Conservation (phyloP, 441 rosid genomes). For the Pelargonium citronellum region DNA sequence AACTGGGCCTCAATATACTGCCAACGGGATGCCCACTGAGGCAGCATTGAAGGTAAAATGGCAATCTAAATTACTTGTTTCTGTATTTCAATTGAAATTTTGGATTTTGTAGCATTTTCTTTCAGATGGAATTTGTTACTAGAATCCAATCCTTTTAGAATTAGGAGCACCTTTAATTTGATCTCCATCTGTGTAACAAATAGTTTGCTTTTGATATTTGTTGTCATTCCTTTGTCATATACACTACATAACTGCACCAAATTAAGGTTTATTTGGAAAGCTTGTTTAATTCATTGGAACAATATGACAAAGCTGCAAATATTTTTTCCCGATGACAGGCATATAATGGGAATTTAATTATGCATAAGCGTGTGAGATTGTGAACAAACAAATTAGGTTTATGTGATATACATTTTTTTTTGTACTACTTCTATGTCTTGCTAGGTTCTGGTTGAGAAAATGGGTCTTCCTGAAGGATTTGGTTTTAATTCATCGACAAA, state of each 20-base stretch:
- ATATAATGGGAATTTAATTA: background rate
- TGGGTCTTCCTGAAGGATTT: slow-evolving; percentile 63
- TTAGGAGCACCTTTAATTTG: background rate
- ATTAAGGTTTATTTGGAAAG: background rate
- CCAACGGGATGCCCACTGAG: slow-evolving; percentile 49
- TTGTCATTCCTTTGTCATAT: background rate
- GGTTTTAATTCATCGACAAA: slow-evolving; percentile 7
- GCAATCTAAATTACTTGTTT: background rate
- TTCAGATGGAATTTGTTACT: background rate
- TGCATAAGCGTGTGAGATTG: background rate
- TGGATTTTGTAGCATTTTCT: background rate
- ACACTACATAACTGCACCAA: background rate
- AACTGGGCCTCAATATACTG: slow-evolving; percentile 31
- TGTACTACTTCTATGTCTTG: background rate
- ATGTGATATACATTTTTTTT: background rate
- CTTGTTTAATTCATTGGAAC: background rate
- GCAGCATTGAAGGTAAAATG: slow-evolving; percentile 40
- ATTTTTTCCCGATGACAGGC: background rate
- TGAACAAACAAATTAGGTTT: background rate
- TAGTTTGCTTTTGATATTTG: background rate
- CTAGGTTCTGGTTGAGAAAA: slow-evolving; percentile 86
- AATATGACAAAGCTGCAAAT: background rate
- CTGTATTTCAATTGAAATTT: background rate
- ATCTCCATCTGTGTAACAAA: background rate
- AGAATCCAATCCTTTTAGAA: background rate